phyloP scores from a whole-genome alignment of 352 stramenopile genomes.

The Phytophthora sp. region DNA sequence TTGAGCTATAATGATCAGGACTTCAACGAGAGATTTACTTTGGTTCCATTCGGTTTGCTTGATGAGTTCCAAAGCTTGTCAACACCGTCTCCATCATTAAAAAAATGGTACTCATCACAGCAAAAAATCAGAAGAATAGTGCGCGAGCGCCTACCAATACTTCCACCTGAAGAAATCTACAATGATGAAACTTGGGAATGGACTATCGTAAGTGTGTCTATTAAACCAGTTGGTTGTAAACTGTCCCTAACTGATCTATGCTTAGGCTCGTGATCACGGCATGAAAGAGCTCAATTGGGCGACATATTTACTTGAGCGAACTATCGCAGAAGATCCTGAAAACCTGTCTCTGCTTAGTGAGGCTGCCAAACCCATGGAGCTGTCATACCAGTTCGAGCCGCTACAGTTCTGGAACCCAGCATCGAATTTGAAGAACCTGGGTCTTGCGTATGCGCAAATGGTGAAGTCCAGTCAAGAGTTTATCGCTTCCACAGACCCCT shows the following conservation, averaged over 20 bases:
- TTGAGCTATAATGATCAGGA: conserved; percentile 72
- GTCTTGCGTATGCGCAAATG: conserved; percentile 94
- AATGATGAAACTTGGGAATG: conserved; percentile 93
- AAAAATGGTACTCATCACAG: conserved; percentile 55
- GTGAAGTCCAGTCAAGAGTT: conserved; percentile 81
- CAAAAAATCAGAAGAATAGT: conserved; percentile 45
- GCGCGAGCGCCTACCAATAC: conserved; percentile 33
- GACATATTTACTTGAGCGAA: conserved; percentile 89
- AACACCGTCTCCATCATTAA: conserved; percentile 23
- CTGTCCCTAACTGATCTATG: neutral
- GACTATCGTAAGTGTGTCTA: conserved; percentile 84
- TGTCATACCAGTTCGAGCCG: conserved; percentile 70
- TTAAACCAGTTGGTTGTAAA: neutral
- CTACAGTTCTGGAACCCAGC: conserved; percentile 63
- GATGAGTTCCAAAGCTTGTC: conserved; percentile 53
- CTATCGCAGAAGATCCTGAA: conserved; percentile 69
- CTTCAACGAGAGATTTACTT: conserved; percentile 51
- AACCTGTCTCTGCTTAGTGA: conserved; percentile 76
- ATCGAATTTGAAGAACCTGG: conserved; percentile 92
- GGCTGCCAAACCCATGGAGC: conserved; percentile 73
- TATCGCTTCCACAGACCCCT: conserved; percentile 36
- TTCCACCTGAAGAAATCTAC: conserved; percentile 82
- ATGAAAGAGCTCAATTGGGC: conserved; percentile 84
- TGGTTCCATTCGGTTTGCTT: conserved; percentile 59
- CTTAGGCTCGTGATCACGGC: conserved; percentile 71